These are phyloP conservation scores for cucumber (Cucumis sativus) DNA, from an alignment of 306 rosid genomes.

Conservation along the genomic window DNA sequence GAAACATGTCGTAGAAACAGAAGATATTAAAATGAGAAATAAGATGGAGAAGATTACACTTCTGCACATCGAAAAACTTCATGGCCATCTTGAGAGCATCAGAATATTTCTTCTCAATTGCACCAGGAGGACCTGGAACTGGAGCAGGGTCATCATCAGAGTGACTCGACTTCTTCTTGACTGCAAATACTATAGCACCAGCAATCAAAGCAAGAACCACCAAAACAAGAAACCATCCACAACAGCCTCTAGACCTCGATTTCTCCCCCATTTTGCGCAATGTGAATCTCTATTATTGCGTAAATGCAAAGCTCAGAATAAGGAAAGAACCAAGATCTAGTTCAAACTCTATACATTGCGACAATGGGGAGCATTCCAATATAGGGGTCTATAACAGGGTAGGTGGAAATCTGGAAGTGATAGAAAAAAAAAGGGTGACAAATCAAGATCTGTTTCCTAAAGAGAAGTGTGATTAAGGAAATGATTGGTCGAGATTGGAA, in stretches of 20 bases:
- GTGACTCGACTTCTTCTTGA: conserved; percentile 34
- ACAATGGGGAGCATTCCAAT: neutral
- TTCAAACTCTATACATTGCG: conserved; percentile 15
- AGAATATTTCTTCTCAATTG: conserved; percentile 42
- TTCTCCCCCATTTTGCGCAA: conserved; percentile 41
- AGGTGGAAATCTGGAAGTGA: neutral
- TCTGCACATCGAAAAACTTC: conserved; percentile 79
- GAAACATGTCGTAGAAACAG: neutral
- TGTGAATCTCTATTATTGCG: neutral
- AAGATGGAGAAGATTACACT: conserved; percentile 31
- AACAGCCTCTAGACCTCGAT: conserved; percentile 46
- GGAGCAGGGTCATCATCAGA: conserved; percentile 36
- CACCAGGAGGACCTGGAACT: conserved; percentile 80
- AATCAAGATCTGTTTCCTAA: neutral
- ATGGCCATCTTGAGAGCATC: conserved; percentile 65
- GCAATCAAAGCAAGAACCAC: conserved; percentile 44
- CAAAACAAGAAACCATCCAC: conserved; percentile 56
- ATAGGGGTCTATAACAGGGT: neutral
- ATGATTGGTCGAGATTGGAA: conserved; percentile 8
- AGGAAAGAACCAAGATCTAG: conserved; percentile 21
- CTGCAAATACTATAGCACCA: conserved; percentile 32
- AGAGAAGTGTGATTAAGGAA: conserved; percentile 4
- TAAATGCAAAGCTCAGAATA: neutral
- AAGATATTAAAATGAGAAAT: neutral
- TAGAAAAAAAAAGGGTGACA: neutral